Base-by-base conservation (phyloP, 2,329 filamentous ascomycete genomes). In the Triangularia verruculosa region DNA sequence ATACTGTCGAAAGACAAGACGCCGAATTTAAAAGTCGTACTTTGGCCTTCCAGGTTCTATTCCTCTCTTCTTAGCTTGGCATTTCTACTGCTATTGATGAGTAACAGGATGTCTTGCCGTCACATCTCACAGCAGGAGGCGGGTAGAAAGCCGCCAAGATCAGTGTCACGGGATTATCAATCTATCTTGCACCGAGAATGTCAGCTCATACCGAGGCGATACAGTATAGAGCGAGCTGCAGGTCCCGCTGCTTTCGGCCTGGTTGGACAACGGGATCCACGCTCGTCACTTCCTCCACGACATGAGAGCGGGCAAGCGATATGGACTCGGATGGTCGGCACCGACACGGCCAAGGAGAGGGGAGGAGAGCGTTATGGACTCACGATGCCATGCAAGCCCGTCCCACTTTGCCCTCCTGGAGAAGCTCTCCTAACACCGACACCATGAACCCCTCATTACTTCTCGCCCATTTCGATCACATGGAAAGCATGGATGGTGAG, bases 321-420 rank as follows among this genome's bases (percentile, higher is more conserved):
- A 8, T 34, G n/a, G n/a, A 34, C 32, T 58, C 56, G 56, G 56
- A 58, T 58, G 17, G 30, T 39, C 56, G 32, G 56, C 30, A 58
- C 56, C 56, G 56, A 47, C 22, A 58, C 32, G 32, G 32, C 56
- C n/a, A n/a, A n/a, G n/a, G n/a, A n/a, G 39, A 43, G 39, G 30
- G 12, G 30, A 25, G 53, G n/a, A n/a, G 28, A 12, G 28, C 12
- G 32, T 25, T 58, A 28, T 58, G 24, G 20, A 17, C 27, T 22
- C 34, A 11, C 54, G 34, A 39, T 12, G 30, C 30, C 30, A 32
- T 32, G 30, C 30, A 32, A n/a, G n/a, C n/a, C n/a, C n/a, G 30
- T 32, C 9, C 9, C 13, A 32, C 8, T 6, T 28, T 6, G 9
- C 30, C 39, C n/a, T 17, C 17, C 1, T 17, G 11, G 39, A 47